Base-by-base conservation (phyloP, 2,329 filamentous ascomycete genomes). In the Colletotrichum australisinense region DNA sequence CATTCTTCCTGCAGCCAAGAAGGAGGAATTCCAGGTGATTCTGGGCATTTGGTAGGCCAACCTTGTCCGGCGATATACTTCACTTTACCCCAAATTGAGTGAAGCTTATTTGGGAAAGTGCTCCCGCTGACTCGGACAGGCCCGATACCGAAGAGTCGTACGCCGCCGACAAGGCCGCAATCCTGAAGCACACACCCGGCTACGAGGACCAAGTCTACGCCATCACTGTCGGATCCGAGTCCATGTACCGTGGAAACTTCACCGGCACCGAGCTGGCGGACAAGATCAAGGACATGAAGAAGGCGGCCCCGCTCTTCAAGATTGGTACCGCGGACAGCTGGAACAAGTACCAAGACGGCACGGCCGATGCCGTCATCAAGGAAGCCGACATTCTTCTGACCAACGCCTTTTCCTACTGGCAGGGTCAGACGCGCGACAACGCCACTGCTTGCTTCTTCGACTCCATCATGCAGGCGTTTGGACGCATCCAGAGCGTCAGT, bases 381-480 rank as follows among this genome's bases (percentile, higher is more conserved):
- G 87, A 87, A 59, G 88, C 87, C 64, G 90, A 93, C 64, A 89
- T 93, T 71, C 83, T 87, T 69, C 53, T 94, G 74, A 86, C 89
- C 80, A 94, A 94, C 79, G 92, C 90, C 30, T 94, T 94, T 80
- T 88, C 90, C 38, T 94, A 93, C 86, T 94, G 92, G 92, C 92
- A 94, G 81, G 91, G 88, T 55, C 87, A 88, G 79, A 83, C 84
- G 58, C 88, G 88, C 74, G 83, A 84, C 69, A 90, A 92, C 77
- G 79, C 82, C 16, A 89, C 89, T 53, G 81, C 87, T 72, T 90
- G 88, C 66, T 93, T 92, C 84, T 89, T 93, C 77, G 88, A 93
- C 77, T 92, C 93, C 78, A 90, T 93, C 80, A 86, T 86, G 77
- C 89, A 91, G 81, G 92, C 91, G 28, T 87, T 92, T 76, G 83